Conservation (phyloP, 2,329 filamentous ascomycete genomes). For the Diaporthe vexans region DNA sequence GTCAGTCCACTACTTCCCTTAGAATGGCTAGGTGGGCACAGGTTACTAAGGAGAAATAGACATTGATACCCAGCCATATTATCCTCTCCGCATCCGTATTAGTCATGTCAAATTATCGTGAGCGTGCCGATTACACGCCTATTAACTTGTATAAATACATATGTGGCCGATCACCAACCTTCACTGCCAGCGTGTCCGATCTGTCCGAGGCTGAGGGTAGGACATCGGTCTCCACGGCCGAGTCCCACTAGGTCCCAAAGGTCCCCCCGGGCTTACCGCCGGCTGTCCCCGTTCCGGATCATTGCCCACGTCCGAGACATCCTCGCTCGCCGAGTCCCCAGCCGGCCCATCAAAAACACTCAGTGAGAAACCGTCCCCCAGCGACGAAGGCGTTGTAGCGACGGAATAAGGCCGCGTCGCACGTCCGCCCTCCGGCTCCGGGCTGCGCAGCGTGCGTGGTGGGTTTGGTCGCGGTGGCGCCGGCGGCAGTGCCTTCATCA, state of each 20-base stretch:
- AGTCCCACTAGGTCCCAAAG: background rate
- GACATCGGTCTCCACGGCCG: conserved; percentile 16
- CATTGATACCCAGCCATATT: conserved; percentile 4
- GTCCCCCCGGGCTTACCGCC: background rate
- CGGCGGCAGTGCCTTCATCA: background rate
- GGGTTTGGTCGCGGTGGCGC: background rate
- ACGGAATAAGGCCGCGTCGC: conserved; percentile 4
- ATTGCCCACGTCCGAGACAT: background rate
- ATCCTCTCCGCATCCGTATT: background rate
- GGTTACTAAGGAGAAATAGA: conserved; percentile 14
- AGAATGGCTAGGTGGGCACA: conserved; percentile 2
- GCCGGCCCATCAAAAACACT: background rate
- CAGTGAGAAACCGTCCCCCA: background rate
- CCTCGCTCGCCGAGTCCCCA: conserved; percentile 5
- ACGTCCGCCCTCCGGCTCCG: background rate
- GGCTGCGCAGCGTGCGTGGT: background rate
- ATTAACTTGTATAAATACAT: background rate
- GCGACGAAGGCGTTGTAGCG: conserved; percentile 10
- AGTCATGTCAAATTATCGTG: background rate
- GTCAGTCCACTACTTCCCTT: background rate
- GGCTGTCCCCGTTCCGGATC: background rate
- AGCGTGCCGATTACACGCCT: background rate
- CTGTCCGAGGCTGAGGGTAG: conserved; percentile 4
- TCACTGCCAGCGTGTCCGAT: conserved; percentile 4
- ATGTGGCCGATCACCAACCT: background rate